phyloP scores from a whole-genome alignment of 768 basidiomycete genomes.

The Russula virescens region DNA sequence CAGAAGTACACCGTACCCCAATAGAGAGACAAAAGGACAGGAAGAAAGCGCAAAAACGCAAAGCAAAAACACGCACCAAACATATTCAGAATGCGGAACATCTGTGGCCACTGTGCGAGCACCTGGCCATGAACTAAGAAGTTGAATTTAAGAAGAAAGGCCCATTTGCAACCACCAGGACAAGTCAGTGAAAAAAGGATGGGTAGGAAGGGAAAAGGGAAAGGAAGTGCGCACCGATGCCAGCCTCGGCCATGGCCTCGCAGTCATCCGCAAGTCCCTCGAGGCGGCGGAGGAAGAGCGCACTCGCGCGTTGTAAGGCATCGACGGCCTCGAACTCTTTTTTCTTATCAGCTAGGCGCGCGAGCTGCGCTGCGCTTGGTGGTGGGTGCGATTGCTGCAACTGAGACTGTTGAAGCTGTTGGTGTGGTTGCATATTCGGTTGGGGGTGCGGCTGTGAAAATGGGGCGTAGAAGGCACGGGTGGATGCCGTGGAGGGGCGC shows the following conservation, averaged over 20 bases:
- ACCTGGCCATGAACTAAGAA: conserved; percentile 66
- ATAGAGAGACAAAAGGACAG: background rate
- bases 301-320: conserved; percentile 61
- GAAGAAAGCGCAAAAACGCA: background rate
- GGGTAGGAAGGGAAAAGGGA: background rate
- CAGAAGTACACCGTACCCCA: no score
- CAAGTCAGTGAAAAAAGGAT: background rate
- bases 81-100: conserved; percentile 69
- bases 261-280: conserved; percentile 66
- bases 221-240: conserved; percentile 44
- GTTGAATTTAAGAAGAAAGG: no score
- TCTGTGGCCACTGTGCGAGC: conserved; percentile 73
- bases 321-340: conserved; percentile 74
- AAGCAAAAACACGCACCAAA: conserved; percentile 46
- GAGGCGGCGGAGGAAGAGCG: conserved; percentile 60
- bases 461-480: conserved; percentile 47
- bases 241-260: conserved; percentile 72
- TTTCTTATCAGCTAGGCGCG: conserved; percentile 69
- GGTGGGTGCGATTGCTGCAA: conserved; percentile 26
- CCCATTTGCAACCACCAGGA: no score
- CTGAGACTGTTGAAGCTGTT: no score
- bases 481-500: background rate
- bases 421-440: no score
- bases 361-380: conserved; percentile 43
- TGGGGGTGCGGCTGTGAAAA: background rate